These are phyloP conservation scores for Wickerhamiella sergipiensis DNA, from an alignment of 805 yeast species.

Conservation along the genomic window DNA sequence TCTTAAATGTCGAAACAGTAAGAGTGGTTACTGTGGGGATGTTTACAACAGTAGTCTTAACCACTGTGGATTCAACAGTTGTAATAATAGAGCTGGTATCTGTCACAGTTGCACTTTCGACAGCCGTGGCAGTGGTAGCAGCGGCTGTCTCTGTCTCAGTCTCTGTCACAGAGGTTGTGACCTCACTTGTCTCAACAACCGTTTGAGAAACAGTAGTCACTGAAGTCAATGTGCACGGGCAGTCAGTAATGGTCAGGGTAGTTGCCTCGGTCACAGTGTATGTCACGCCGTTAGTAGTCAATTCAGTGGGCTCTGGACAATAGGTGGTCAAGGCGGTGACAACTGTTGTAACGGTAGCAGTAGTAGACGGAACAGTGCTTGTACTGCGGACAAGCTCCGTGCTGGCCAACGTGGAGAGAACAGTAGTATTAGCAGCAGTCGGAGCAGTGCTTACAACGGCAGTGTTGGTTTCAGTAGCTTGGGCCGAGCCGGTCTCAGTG, in stretches of 20 bases:
- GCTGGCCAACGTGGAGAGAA: not conserved
- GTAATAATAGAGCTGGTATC: not conserved
- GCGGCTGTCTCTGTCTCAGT: no score
- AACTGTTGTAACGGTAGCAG: slow-evolving; percentile 2
- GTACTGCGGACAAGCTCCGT: not conserved
- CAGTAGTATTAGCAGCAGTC: not conserved
- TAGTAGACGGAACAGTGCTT: not conserved
- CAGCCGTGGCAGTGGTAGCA: not conserved
- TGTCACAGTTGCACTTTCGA: not conserved
- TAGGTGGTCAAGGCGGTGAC: slow-evolving; percentile 6
- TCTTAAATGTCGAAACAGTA: slow-evolving; percentile 7
- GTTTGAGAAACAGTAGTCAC: not conserved
- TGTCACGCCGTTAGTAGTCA: slow-evolving; percentile 8
- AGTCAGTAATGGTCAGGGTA: slow-evolving; percentile 10
- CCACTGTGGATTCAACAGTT: not conserved
- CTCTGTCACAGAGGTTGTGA: not conserved
- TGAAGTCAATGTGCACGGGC: slow-evolving; percentile 6
- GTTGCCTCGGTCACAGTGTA: slow-evolving; percentile 11
- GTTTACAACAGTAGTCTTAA: not conserved
- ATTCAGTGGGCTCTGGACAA: slow-evolving; percentile 9
- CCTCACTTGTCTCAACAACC: not conserved
- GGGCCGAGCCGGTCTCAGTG: not conserved
- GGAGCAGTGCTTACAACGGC: not conserved
- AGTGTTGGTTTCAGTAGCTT: not conserved
- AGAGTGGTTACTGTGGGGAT: slow-evolving; percentile 2